Percentiles rank a stretch among this genome's conserved stretches.
Conservation (phyloP, 2,329 filamentous ascomycete genomes). For the Cadophora sp. region DNA sequence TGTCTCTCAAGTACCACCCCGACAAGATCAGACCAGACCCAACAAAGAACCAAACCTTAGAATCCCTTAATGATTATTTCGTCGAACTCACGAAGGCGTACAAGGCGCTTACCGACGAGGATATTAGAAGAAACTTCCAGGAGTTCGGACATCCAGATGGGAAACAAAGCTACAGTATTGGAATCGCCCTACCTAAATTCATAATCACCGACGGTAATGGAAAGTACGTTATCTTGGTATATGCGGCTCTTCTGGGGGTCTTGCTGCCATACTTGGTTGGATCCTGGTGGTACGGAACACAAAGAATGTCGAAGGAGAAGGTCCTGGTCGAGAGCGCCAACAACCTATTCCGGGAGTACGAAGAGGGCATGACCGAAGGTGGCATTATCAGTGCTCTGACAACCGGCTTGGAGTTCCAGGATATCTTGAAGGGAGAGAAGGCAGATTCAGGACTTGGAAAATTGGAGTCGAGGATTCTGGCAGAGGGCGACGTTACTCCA, state of each 20-base stretch:
- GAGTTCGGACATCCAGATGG: constrained; percentile 97
- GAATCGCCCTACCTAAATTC: constrained; percentile 92
- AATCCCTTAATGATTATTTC: constrained; percentile 85
- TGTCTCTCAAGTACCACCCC: constrained; percentile 87
- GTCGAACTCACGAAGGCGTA: constrained; percentile 98
- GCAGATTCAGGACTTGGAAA: constrained; percentile 82
- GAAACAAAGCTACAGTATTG: constrained; percentile 97
- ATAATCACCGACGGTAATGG: constrained; percentile 93
- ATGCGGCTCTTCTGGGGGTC: constrained; percentile 86
- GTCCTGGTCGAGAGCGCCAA: constrained; percentile 93
- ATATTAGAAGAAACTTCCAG: constrained; percentile 94
- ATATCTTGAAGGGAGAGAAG: constrained; percentile 77
- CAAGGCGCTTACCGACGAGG: constrained; percentile 96
- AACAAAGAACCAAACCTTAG: constrained; percentile 86
- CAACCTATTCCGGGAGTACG: constrained; percentile 92
- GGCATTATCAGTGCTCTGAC: constrained; percentile 83
- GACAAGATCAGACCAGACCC: constrained; percentile 89
- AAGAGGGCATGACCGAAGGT: constrained; percentile 80
- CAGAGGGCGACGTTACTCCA: constrained; percentile 59
- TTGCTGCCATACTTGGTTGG: constrained; percentile 92
- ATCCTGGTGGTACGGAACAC: constrained; percentile 98
- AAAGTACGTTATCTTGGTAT: constrained; percentile 92
- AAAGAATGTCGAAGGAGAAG: constrained; percentile 90
- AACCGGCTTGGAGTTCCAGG: constrained; percentile 83
- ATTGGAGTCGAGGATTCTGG: constrained; percentile 81